Evolutionary conservation across 257 asterid species (phyloP).

Genomic region (Nicotiana noctiflora): DNA sequence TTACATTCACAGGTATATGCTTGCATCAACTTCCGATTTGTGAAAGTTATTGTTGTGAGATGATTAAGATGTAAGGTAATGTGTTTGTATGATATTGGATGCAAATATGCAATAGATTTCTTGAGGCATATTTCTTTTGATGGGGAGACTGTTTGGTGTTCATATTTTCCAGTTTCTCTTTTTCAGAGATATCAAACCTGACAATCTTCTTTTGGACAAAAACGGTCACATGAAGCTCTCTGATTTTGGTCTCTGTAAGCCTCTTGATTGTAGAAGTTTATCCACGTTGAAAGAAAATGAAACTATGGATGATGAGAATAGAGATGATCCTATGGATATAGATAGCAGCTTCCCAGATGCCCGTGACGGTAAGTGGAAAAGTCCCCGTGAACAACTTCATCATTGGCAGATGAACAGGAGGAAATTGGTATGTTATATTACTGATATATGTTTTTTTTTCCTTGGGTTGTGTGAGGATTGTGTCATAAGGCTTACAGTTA

Average conservation of each 20-base stretch:
- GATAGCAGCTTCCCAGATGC: slow-evolving; percentile 40
- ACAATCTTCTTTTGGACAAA: slow-evolving; percentile 90
- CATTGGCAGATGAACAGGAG: slow-evolving; percentile 64
- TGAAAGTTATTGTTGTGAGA: neutral
- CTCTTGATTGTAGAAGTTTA: slow-evolving; percentile 67
- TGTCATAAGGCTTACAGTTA: neutral
- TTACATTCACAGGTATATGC: slow-evolving; percentile 77
- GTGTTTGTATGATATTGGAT: neutral
- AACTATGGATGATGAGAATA: slow-evolving; percentile 48
- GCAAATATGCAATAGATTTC: neutral
- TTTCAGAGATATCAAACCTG: slow-evolving; percentile 91
- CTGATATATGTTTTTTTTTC: neutral
- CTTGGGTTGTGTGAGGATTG: neutral
- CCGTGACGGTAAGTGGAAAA: slow-evolving; percentile 38
- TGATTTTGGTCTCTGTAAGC: slow-evolving; percentile 98
- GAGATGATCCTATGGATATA: slow-evolving; percentile 43
- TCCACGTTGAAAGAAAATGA: slow-evolving; percentile 45
- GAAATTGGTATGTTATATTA: slow-evolving; percentile 37
- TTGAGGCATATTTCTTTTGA: neutral
- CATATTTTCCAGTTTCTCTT: slow-evolving; percentile 1
- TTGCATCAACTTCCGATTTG: slow-evolving; percentile 4
- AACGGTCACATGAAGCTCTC: slow-evolving; percentile 96
- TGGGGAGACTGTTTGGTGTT: neutral
- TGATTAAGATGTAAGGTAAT: neutral
- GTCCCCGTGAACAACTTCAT: slow-evolving; percentile 51